These are phyloP conservation scores for Scedosporium dehoogii DNA, from an alignment of 2,329 filamentous ascomycete species.

Conservation along the genomic window DNA sequence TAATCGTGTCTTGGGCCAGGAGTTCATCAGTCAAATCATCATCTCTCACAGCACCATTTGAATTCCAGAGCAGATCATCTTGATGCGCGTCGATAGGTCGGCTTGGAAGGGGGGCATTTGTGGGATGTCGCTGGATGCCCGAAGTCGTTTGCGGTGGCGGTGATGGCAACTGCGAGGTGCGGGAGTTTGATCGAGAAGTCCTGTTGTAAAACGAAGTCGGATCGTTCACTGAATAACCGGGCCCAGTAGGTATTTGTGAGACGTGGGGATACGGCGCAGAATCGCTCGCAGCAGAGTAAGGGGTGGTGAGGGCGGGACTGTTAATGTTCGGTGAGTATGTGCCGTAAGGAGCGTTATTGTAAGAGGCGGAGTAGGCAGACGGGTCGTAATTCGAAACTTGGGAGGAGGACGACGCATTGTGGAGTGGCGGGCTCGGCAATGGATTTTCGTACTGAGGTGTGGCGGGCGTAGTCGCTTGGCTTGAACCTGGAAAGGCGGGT, in stretches of 20 bases:
- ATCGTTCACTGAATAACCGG: conserved; percentile 37
- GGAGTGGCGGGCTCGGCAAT: conserved; percentile 25
- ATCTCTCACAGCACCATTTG: conserved; percentile 22
- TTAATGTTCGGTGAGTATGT: conserved; percentile 29
- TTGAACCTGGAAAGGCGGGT: background rate
- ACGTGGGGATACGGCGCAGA: conserved; percentile 38
- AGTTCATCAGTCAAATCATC: conserved; percentile 26
- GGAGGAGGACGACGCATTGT: conserved; percentile 14
- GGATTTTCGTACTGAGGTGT: conserved; percentile 29
- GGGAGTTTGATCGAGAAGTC: conserved; percentile 38
- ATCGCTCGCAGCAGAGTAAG: conserved; percentile 2
- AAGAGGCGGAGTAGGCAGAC: conserved; percentile 18
- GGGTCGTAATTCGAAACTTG: conserved; percentile 26
- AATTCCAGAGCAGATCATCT: conserved; percentile 31
- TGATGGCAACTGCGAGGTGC: conserved; percentile 37
- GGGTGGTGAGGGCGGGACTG: conserved; percentile 24
- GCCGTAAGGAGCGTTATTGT: conserved; percentile 16
- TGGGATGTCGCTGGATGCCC: conserved; percentile 44
- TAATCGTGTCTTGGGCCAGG: conserved; percentile 40
- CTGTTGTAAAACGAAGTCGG: conserved; percentile 34
- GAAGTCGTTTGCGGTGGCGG: conserved; percentile 23
- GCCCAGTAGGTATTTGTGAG: conserved; percentile 42
- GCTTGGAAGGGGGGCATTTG: conserved; percentile 49
- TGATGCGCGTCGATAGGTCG: conserved; percentile 35
- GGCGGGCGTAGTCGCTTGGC: background rate